Base-by-base conservation (phyloP, 345 rosid species). In the Eucalyptus melliodora region DNA sequence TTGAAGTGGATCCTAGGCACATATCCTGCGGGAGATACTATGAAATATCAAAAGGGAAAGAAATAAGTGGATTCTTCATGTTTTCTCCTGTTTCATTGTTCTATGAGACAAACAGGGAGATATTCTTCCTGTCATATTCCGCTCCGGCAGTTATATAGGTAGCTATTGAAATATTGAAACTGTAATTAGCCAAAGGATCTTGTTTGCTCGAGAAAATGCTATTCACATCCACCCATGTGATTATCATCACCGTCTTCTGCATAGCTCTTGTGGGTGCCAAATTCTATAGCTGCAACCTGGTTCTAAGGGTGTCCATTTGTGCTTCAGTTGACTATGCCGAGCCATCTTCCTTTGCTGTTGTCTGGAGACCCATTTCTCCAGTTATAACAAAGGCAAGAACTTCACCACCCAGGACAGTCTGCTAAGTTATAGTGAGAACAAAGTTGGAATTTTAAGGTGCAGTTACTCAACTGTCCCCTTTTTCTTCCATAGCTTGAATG, bases 201-300 rank as follows among this genome's bases (percentile, higher is more conserved):
- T 95, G 96, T 42, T 45, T 42, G 86, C 87, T 86, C 1, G 98
- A 96, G 42, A 91, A 51, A 88, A 94, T 56, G 49, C 87, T 93
- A 77, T 95, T 93, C n/a, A 96, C 45, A 51, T 97, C 95, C 88
- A 96, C 81, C 97, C 31, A 96, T 93, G 88, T 97, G 97, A 88
- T 96, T 95, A 50, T 88, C 93, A 87, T 96, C 97, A 50, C 93
- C 34, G 91, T 96, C 98, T 30, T 88, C 89, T 0, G 90, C 87
- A 50, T 86, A 90, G 91, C 95, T 96, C 95, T 91, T 92, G 89
- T 93, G 90, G 9, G 97, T 96, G 91, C 96, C 98, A 53, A 96
- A 96, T 89, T 97, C 98, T 10, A 96, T 88, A 2, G 97, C 95
- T 40, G 96, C 95, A 3, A 93, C 93, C 24, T 17, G 44, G 19